Base-by-base conservation (phyloP, 768 basidiomycete genomes). In the Mycena pura region DNA sequence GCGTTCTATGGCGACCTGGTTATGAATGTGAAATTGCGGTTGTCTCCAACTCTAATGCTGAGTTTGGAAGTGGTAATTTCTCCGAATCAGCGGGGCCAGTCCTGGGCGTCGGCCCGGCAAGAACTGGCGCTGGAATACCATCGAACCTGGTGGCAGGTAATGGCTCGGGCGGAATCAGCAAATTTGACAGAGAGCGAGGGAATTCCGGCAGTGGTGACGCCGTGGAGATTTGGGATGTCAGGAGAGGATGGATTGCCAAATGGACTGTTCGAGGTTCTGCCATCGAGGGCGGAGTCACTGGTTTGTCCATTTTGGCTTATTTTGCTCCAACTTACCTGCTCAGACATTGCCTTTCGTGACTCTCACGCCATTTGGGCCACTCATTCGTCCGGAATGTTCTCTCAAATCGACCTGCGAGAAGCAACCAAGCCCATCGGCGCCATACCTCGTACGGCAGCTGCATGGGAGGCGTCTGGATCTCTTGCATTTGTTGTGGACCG, bases 151-250 rank as follows among this genome's bases (percentile, higher is more conserved):
- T 68, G 66, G 69, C 77, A 60, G 60, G 71, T 66, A 61, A 69
- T 29, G 39, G 41, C 11, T 24, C 65, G 5, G 44, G 38, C 15
- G 38, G 62, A 17, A 46, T 40, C 28, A 46, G 65, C 3, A 70
- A 71, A 36, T 29, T 65, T 21, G 45, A 57, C 24, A 64, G 70
- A 25, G 62, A 60, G 41, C 49, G 44, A 49, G 50, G 44, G 38
- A 31, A 31, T 48, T 54, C 51, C 13, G 58, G 67, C 27, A 34
- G 67, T 3, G 84, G 86, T 3, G 89, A 92, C 68, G 77, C 86
- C 0, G 80, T 93, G 28, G 92, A 94, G 67, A 88, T 95, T 22
- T 95, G 93, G 93, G 93, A 95, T 71, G 90, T 91, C 2, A 80
- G 93, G 53, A 79, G 93, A 45, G 84, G 85, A 0, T 92, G 89